Evolutionary conservation across 495 filamentous ascomycete species (phyloP).

Genomic region (Evernia prunastri): DNA sequence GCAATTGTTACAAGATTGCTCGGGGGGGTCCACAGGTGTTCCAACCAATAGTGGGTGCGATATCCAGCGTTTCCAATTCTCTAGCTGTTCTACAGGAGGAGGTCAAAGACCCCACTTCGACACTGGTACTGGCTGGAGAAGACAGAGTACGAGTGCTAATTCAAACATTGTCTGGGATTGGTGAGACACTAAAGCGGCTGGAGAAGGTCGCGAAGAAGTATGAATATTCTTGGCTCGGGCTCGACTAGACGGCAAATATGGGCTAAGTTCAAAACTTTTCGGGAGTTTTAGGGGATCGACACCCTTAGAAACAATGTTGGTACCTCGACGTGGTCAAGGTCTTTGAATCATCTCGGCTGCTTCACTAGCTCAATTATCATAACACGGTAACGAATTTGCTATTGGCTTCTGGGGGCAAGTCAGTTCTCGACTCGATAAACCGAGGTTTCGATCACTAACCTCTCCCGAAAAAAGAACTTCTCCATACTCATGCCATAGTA

Average conservation of each 20-base stretch:
- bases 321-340: neutral
- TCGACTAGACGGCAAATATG: conserved; percentile 19
- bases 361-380: conserved; percentile 12
- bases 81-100: conserved; percentile 29
- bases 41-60: conserved; percentile 23
- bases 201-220: conserved; percentile 27
- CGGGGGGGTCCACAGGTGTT: conserved; percentile 30
- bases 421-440: neutral
- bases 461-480: neutral
- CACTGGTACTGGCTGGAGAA: conserved; percentile 23
- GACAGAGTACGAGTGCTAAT: conserved; percentile 29
- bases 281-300: conserved; percentile 7
- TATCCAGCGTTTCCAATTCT: conserved; percentile 25
- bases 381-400: conserved; percentile 26
- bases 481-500: too few relatives aligned
- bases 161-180: conserved; percentile 23
- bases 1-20: conserved; percentile 22
- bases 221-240: conserved; percentile 20
- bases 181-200: conserved; percentile 26
- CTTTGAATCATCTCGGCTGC: neutral
- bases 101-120: conserved; percentile 25
- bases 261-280: conserved; percentile 11
- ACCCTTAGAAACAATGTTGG: conserved; percentile 13
- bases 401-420: conserved; percentile 27
- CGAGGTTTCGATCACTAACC: neutral